Conservation (phyloP, 1,139 yeast species). For the Saccharomyces hybrid region DNA sequence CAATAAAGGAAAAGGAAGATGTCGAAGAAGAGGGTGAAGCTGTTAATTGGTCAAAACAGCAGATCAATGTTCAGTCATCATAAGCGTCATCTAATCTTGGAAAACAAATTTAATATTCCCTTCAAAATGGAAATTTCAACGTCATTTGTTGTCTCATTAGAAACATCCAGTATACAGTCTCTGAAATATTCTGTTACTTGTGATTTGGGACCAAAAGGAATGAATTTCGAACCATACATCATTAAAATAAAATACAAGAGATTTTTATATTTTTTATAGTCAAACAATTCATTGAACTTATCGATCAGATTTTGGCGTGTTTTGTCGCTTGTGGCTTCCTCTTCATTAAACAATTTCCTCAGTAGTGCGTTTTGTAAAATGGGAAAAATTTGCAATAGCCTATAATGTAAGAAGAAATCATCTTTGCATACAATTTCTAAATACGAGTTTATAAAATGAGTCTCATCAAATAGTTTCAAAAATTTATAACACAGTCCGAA, state of each 20-base stretch:
- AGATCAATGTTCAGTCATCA: not conserved
- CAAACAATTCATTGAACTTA: conserved; percentile 19
- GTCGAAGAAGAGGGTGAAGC: not conserved
- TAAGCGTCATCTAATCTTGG: conserved; percentile 6
- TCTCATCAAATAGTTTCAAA: not conserved
- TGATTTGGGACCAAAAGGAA: conserved; percentile 14
- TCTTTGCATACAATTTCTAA: conserved; percentile 12
- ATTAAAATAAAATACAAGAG: conserved; percentile 23
- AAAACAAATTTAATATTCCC: conserved; percentile 18
- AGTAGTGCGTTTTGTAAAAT: conserved; percentile 12
- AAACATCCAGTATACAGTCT: conserved; percentile 19
- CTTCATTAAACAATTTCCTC: conserved; percentile 7
- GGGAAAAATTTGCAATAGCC: conserved; percentile 20
- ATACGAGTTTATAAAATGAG: conserved; percentile 11
- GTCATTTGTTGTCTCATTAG: conserved; percentile 15
- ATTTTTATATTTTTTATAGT: conserved; percentile 13
- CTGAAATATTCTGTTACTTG: conserved; percentile 10
- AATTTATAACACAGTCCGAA: conserved; percentile 12
- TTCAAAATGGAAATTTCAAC: conserved; percentile 23
- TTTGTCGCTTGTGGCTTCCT: conserved; percentile 1
- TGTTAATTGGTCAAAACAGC: not conserved
- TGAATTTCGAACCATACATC: conserved; percentile 16
- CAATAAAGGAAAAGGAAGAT: not conserved
- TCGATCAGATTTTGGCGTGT: conserved; percentile 7
- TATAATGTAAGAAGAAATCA: conserved; percentile 21